Percentiles rank a stretch among this genome's conserved stretches.
Evolutionary conservation across 257 asterid species (phyloP).

Genomic region (Ehretia macrophylla): DNA sequence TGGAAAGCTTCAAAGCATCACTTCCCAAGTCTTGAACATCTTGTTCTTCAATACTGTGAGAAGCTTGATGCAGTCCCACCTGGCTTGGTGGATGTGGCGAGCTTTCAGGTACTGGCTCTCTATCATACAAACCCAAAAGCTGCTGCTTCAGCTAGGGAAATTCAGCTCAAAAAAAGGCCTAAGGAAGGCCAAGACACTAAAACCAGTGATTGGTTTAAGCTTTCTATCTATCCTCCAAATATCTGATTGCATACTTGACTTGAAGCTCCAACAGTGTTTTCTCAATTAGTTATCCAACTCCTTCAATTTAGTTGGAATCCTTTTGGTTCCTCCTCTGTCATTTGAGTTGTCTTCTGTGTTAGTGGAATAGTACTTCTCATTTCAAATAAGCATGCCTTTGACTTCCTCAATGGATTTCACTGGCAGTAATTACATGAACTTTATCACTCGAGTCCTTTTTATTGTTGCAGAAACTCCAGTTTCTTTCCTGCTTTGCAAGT

Average conservation of each 20-base stretch:
- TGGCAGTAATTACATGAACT: no score
- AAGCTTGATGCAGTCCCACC: conserved; percentile 16
- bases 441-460: no score
- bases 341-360: no score
- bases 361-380: not conserved
- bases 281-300: not conserved
- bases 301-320: no score
- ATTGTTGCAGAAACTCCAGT: no score
- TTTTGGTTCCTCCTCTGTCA: no score
- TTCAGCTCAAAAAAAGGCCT: not conserved
- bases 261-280: not conserved
- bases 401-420: no score
- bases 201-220: conserved; percentile 14
- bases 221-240: conserved; percentile 26
- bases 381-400: not conserved
- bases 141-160: conserved; percentile 20
- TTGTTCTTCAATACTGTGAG: conserved; percentile 2
- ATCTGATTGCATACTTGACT: not conserved
- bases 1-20: conserved; percentile 7
- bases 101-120: conserved; percentile 24
- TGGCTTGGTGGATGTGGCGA: conserved; percentile 24
- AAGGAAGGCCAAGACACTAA: not conserved
- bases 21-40: not conserved
- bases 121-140: conserved; percentile 7
- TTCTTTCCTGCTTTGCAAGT: no score